These are phyloP conservation scores for Vigna radiata DNA, from an alignment of 306 rosid species.

Conservation along the genomic window DNA sequence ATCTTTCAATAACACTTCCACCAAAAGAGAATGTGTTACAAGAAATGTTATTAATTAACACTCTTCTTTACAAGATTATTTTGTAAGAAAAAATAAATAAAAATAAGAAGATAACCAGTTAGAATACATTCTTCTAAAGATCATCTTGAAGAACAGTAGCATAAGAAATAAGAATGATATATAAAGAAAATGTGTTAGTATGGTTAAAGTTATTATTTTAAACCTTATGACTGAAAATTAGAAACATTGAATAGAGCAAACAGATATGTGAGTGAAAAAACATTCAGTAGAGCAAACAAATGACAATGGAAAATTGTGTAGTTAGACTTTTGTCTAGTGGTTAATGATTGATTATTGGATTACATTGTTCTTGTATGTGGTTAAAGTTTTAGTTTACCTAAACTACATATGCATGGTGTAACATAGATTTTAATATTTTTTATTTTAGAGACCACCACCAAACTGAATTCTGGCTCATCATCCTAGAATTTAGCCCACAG, in stretches of 20 bases:
- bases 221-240: neutral
- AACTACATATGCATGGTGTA: neutral
- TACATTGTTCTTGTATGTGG: neutral
- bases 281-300: neutral
- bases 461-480: constrained; percentile 33
- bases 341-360: constrained; percentile 8
- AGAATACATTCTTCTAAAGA: neutral
- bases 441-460: neutral
- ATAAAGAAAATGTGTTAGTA: neutral
- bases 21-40: no score
- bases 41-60: no score
- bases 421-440: neutral
- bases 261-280: no score
- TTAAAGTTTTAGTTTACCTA: neutral
- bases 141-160: neutral
- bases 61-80: no score
- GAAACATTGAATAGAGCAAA: neutral
- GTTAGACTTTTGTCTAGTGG: neutral
- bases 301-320: neutral
- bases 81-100: no score
- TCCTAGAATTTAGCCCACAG: constrained; percentile 19
- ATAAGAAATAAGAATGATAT: neutral
- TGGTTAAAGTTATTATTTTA: neutral
- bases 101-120: no score
- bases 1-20: no score